phyloP scores from a whole-genome alignment of 108 stramenopile genomes.

The Stephanodiscus minutulus region DNA sequence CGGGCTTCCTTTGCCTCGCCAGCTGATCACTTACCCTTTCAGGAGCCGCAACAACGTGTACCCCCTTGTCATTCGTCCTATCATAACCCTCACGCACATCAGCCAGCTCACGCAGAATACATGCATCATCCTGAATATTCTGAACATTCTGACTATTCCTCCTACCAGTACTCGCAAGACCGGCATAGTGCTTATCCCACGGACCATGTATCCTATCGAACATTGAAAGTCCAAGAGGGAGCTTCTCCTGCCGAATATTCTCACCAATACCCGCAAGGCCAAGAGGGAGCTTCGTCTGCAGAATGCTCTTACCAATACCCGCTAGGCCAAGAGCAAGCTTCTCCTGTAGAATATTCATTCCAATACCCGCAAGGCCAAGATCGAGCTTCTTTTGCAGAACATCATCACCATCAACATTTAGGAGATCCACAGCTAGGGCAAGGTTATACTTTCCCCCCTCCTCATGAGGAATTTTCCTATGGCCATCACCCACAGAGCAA shows the following conservation, averaged over 20 bases:
- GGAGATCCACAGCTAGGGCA: slow-evolving; percentile 5
- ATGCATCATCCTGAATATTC: slow-evolving; percentile 6
- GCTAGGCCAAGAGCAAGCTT: too few relatives aligned
- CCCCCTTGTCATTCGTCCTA: slow-evolving; percentile 2
- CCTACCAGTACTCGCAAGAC: slow-evolving; percentile 6
- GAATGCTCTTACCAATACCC: neutral
- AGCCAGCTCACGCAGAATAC: slow-evolving; percentile 11
- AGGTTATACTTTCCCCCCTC: neutral
- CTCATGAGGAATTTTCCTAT: neutral
- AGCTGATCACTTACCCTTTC: neutral
- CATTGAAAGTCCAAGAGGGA: slow-evolving; percentile 3
- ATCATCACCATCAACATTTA: neutral
- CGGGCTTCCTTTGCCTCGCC: neutral
- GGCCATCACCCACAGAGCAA: neutral
- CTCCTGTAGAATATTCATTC: neutral
- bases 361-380: neutral
- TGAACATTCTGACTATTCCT: neutral
- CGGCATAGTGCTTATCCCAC: neutral
- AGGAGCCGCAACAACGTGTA: slow-evolving; percentile 1
- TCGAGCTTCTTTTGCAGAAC: neutral
- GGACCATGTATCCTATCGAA: neutral
- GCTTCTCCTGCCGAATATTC: slow-evolving; percentile 6
- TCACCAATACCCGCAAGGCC: neutral
- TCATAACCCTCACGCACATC: neutral
- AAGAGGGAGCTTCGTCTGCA: too few relatives aligned